Evolutionary conservation across 495 filamentous ascomycete species (phyloP).

Genomic region (Podospora comata): DNA sequence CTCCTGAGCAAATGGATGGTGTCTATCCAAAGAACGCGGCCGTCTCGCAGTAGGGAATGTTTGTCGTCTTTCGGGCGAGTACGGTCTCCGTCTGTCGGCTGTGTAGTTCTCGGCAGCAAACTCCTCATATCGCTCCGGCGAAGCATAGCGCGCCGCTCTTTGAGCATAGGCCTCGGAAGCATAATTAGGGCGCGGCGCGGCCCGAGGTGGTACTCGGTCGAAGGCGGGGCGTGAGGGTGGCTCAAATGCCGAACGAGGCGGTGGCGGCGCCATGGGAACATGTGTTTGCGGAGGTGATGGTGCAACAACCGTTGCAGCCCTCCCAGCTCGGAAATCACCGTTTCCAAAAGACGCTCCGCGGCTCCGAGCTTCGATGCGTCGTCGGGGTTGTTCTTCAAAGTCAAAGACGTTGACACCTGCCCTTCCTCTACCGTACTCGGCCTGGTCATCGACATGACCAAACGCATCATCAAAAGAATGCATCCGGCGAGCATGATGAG

Average conservation of each 20-base stretch:
- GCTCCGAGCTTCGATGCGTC: slow-evolving; percentile 20
- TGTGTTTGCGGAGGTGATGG: slow-evolving; percentile 34
- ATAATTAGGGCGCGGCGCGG: slow-evolving; percentile 37
- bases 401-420: slow-evolving; percentile 11
- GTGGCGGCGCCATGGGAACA: slow-evolving; percentile 30
- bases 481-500: slow-evolving; percentile 51
- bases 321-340: slow-evolving; percentile 42
- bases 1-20: slow-evolving; percentile 24
- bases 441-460: slow-evolving; percentile 40
- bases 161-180: slow-evolving; percentile 33
- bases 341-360: slow-evolving; percentile 30
- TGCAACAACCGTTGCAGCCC: slow-evolving; percentile 40
- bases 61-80: slow-evolving; percentile 20
- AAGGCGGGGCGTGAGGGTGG: slow-evolving; percentile 33
- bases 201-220: slow-evolving; percentile 23
- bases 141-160: slow-evolving; percentile 33
- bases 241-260: slow-evolving; percentile 30
- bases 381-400: slow-evolving; percentile 39
- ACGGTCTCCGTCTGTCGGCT: slow-evolving; percentile 8
- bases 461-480: slow-evolving; percentile 45
- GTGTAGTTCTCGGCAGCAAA: slow-evolving; percentile 17
- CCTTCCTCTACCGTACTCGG: slow-evolving; percentile 17
- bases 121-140: slow-evolving; percentile 24
- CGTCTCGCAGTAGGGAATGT: slow-evolving; percentile 11
- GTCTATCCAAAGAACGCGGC: slow-evolving; percentile 21